These are phyloP conservation scores for Cladobotryum protrusum DNA, from an alignment of 2,329 filamentous ascomycete species.

Conservation along the genomic window DNA sequence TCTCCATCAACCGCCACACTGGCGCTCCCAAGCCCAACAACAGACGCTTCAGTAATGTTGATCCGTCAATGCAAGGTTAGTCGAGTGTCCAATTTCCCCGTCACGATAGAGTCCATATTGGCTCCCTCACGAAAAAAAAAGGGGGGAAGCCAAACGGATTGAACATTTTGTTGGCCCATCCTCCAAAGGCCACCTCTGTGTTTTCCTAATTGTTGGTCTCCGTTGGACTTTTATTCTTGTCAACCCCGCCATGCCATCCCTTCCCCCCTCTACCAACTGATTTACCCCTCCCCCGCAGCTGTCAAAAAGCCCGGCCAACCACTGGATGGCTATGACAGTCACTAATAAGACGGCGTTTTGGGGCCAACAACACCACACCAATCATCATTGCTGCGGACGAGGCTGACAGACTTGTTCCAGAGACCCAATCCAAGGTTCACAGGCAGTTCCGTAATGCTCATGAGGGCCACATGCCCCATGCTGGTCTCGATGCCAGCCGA, in stretches of 20 bases:
- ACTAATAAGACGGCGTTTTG: neutral
- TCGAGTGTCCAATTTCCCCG: constrained; percentile 7
- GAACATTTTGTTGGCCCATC: too few relatives aligned
- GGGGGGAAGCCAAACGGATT: neutral
- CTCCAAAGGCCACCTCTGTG: neutral
- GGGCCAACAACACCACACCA: too few relatives aligned
- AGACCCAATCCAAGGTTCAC: constrained; percentile 77
- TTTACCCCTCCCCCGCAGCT: constrained; percentile 12
- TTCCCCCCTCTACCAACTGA: neutral
- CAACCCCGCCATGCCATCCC: neutral
- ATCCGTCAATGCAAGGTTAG: constrained; percentile 52
- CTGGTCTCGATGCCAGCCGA: constrained; percentile 80
- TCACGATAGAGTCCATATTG: constrained; percentile 1
- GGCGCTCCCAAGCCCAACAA: constrained; percentile 49
- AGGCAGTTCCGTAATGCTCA: constrained; percentile 84
- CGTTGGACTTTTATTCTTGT: neutral
- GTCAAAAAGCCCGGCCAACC: neutral
- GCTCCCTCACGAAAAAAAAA: constrained; percentile 2
- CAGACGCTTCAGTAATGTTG: constrained; percentile 53
- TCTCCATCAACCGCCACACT: constrained; percentile 61
- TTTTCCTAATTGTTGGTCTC: neutral
- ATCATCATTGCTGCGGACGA: neutral
- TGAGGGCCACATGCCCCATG: constrained; percentile 84
- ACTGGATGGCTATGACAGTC: neutral
- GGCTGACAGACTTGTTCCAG: constrained; percentile 37